Evolutionary conservation across 371 early-diverging fungal genomes (phyloP).

Genomic region (Haplosporangium sp.): DNA sequence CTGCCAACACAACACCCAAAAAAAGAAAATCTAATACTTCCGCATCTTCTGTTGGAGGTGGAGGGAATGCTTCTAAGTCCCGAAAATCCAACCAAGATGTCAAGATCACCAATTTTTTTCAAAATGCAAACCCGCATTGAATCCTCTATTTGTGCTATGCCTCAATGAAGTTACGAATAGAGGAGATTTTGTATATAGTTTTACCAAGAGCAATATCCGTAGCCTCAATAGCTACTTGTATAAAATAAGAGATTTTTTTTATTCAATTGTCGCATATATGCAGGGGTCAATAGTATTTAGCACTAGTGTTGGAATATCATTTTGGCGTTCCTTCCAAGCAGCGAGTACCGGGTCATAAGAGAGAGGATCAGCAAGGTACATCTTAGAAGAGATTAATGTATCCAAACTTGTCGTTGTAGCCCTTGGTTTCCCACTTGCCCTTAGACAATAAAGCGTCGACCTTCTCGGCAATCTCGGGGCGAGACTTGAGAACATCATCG

Average conservation of each 20-base stretch:
- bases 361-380: background rate
- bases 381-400: constrained; percentile 81
- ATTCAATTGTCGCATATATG: constrained; percentile 1
- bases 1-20: constrained; percentile 19
- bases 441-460: constrained; percentile 92
- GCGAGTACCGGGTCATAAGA: background rate
- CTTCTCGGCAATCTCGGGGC: constrained; percentile 90
- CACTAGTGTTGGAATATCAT: background rate
- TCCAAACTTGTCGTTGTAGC: constrained; percentile 94
- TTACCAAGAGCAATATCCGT: no score
- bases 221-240: no score
- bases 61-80: constrained; percentile 13
- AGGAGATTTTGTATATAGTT: background rate
- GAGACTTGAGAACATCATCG: constrained; percentile 93
- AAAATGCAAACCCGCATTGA: constrained; percentile 10
- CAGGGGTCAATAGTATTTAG: background rate
- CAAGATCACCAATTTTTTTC: constrained; percentile 51
- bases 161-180: no score
- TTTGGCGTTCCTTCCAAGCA: background rate
- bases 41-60: constrained; percentile 5
- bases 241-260: background rate
- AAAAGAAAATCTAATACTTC: constrained; percentile 15
- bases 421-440: constrained; percentile 93
- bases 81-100: constrained; percentile 22
- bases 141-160: no score